Evolutionary conservation across 2,329 filamentous ascomycete species (phyloP), one percentile per base, ranked within the genome.

Genomic region (Aureobasidium sp.): DNA sequence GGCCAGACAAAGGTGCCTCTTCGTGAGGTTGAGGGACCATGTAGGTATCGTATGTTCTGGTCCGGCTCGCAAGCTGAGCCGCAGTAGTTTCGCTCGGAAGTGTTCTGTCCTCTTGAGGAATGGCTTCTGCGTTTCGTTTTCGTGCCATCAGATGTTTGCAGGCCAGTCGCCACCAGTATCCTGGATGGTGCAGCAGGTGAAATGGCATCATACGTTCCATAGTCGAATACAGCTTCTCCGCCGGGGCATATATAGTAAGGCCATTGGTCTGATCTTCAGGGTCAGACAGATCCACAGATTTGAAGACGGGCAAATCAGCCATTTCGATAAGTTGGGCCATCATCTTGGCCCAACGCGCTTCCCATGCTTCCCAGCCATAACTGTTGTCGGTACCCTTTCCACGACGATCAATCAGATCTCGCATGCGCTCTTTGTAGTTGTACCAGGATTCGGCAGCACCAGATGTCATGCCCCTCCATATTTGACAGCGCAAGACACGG

Each of bases 291-390:
- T 61, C 62, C 17, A 44, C 48, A 1, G 53, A 11, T 22, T 71
- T 71, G 64, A 83, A 78, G 0, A 74, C 67, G 5, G 79, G 78
- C 20, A 85, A 68, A 20, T 80, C 76, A 27, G 82, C 79, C 56
- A 79, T 77, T 48, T 78, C 76, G 20, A 87, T 80, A 5, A 86
- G 73, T 64, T 87, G 77, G 4, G 82, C 83, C 82, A 87, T 86
- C 31, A 82, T 75, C 64, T 79, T 77, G 17, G 84, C 81, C 85
- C 85, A 87, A 62, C 89, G 83, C 44, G 90, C 86, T 75, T 96
- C 89, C 92, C 93, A 99, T 1, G 93, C 92, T 70, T 91, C 84
- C 90, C 92, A 97, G 6, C 91, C 90, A 72, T 97, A 97, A 31
- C 60, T 53, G 67, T 90, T 96, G 36, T 86, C 84, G 2, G 90